Base-by-base conservation (phyloP, 371 early-diverging fungal genomes). In the Mucor irregularis region DNA sequence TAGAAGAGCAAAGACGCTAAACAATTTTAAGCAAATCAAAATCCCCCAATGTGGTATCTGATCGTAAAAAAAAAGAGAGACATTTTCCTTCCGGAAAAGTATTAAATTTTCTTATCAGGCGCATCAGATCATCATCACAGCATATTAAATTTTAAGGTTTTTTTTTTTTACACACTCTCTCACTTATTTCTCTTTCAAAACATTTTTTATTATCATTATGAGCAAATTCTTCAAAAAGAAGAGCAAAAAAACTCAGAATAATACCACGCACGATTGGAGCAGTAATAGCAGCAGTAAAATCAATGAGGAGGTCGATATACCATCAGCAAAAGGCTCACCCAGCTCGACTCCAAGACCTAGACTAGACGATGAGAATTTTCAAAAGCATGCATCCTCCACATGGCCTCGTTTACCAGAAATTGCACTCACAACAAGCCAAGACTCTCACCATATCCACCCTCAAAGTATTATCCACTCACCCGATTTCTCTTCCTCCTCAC, bases 371-470 rank as follows among this genome's bases (percentile, higher is more conserved):
- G 21, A 31, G 4, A n/a, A 34, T 11, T 10, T 34, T n/a, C 35
- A 34, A n/a, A 34, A 34, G n/a, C 54, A 53, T 11, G 0, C 48
- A 6, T 33, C 50, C 30, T 21, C 44, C 13, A 31, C 56, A 16
- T 61, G 61, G 61, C 55, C 55, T 0, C 26, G 26, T 16, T 30
- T 61, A 7, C 61, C 61, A 14, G 49, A 49, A 25, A 11, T 61
- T 17, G 55, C 54, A 6, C 34, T 61, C 14, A 61, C 51, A 16
- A 55, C 55, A 4, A 48, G 43, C 13, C 16, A 30, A 30, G 56
- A 45, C 6, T 28, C 43, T 9, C 45, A 55, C 13, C 26, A 33
- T n/a, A 16, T 25, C 31, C 16, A 31, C 24, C 49, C 49, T 22
- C 33, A 33, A 25, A 43, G 42, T 33, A 30, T 40, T 11, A 31